These are phyloP conservation scores for Erodium trifolium DNA, from an alignment of 441 rosid genomes.

Conservation along the genomic window DNA sequence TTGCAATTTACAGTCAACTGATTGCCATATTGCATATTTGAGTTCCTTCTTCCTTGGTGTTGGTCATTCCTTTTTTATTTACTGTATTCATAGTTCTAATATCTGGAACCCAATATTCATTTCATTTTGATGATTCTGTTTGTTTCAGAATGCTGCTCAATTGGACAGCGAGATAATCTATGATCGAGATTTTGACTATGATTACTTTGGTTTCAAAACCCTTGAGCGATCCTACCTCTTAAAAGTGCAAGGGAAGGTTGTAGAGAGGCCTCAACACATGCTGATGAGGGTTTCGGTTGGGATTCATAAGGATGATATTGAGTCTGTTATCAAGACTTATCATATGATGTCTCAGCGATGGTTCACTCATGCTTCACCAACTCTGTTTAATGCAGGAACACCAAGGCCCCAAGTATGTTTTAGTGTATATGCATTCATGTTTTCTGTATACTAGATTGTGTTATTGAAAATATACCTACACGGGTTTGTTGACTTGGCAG, in stretches of 20 bases:
- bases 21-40: background rate
- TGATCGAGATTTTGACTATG: slow-evolving; percentile 87
- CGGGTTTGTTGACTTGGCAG: slow-evolving; percentile 31
- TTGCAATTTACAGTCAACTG: background rate
- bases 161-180: slow-evolving; percentile 87
- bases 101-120: background rate
- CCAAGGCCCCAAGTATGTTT: slow-evolving; percentile 71
- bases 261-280: slow-evolving; percentile 94
- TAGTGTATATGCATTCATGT: background rate
- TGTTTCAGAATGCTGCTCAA: slow-evolving; percentile 56
- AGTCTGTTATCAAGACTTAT: slow-evolving; percentile 62
- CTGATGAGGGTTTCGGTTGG: slow-evolving; percentile 94
- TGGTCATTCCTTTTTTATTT: too few species aligned
- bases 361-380: slow-evolving; percentile 96
- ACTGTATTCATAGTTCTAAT: too few species aligned
- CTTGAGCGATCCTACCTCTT: slow-evolving; percentile 83
- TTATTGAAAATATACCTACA: slow-evolving; percentile 1
- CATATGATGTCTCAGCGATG: slow-evolving; percentile 92
- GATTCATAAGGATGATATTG: slow-evolving; percentile 73
- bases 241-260: slow-evolving; percentile 72
- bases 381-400: slow-evolving; percentile 85
- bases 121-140: slow-evolving; percentile 2
- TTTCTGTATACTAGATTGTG: background rate
- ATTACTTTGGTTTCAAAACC: slow-evolving; percentile 86
- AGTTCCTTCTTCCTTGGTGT: background rate